Conservation (phyloP, 768 basidiomycete genomes). For the Roridomyces roridus region DNA sequence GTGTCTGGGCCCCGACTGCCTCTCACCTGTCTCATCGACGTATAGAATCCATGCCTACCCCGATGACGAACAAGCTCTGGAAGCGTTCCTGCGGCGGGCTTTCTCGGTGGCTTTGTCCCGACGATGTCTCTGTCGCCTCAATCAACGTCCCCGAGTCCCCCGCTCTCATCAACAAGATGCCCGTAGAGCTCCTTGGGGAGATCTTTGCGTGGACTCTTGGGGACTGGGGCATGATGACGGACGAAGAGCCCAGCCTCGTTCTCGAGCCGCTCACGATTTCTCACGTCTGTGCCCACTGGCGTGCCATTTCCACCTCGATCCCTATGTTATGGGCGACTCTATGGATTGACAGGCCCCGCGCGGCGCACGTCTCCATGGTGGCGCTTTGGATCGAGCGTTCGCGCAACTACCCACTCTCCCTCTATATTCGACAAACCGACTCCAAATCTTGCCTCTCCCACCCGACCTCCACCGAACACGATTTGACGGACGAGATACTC, state of each 20-base stretch:
- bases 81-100: background rate
- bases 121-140: background rate
- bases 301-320: constrained; percentile 16
- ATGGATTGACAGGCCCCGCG: constrained; percentile 21
- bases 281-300: constrained; percentile 24
- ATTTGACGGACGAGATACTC: constrained; percentile 17
- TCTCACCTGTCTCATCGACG: background rate
- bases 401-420: constrained; percentile 12
- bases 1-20: background rate
- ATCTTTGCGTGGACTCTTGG: constrained; percentile 16
- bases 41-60: constrained; percentile 7
- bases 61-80: constrained; percentile 4
- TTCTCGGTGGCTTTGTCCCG: background rate
- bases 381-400: constrained; percentile 25
- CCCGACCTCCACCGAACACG: constrained; percentile 21
- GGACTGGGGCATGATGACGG: constrained; percentile 12
- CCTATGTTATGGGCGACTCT: constrained; percentile 22
- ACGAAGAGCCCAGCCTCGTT: constrained; percentile 5
- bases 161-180: constrained; percentile 11
- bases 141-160: background rate
- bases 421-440: constrained; percentile 24
- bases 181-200: constrained; percentile 22
- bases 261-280: constrained; percentile 20
- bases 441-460: constrained; percentile 20
- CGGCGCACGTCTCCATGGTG: constrained; percentile 18